A percentile compares a stretch with the other conserved stretches of the same genome.
Conservation (phyloP, 1,284 basidiomycete genomes). For the Gymnopus androsaceus region DNA sequence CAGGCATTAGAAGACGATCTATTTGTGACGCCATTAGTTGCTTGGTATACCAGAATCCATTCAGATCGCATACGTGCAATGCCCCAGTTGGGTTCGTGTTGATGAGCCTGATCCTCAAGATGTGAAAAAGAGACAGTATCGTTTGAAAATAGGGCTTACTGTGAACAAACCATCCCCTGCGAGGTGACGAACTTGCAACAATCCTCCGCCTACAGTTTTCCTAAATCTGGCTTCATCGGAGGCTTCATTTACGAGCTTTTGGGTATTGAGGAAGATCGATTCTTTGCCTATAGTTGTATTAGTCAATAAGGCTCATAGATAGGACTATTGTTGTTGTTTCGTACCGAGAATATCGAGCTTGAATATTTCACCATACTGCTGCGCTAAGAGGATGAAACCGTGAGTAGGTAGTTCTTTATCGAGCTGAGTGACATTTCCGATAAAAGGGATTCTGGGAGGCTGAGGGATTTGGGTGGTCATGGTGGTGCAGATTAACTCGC, state of each 20-base stretch:
- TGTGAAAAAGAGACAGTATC: not conserved
- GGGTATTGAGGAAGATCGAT: slow-evolving; percentile 31
- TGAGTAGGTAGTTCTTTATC: slow-evolving; percentile 42
- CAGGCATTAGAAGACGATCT: slow-evolving; percentile 56
- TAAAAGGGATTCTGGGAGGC: slow-evolving; percentile 44
- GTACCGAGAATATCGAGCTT: slow-evolving; percentile 41
- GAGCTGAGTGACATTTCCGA: slow-evolving; percentile 45
- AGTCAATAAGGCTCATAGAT: not conserved
- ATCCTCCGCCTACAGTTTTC: slow-evolving; percentile 38
- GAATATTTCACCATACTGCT: slow-evolving; percentile 51
- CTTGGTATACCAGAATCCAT: not conserved
- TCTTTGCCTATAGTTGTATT: not conserved
- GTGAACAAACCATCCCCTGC: slow-evolving; percentile 51
- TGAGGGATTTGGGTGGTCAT: slow-evolving; percentile 32
- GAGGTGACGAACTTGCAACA: slow-evolving; percentile 42
- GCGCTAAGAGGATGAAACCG: slow-evolving; percentile 41
- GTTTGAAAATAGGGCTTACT: slow-evolving; percentile 22
- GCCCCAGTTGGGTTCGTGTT: slow-evolving; percentile 50
- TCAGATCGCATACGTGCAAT: slow-evolving; percentile 41
- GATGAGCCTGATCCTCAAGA: slow-evolving; percentile 31
- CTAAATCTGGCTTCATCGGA: slow-evolving; percentile 48
- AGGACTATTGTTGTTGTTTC: slow-evolving; percentile 9
- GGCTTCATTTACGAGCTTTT: slow-evolving; percentile 45
- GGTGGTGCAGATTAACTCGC: not conserved
- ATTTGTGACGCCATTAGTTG: not conserved